Evolutionary conservation across 805 yeast species (phyloP).

Genomic region (Schwanniomyces polymorphus): DNA sequence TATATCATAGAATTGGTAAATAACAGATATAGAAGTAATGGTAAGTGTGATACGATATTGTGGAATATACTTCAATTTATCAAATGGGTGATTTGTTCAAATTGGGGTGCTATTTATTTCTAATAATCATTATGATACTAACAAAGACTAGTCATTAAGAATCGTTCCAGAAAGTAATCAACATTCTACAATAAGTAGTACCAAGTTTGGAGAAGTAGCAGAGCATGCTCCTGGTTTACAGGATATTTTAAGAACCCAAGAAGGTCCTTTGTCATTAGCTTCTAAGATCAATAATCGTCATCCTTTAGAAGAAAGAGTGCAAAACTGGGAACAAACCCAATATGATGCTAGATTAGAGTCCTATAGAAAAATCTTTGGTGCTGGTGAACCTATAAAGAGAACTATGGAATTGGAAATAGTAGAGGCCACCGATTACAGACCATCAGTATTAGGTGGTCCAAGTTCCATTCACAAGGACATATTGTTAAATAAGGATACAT

Average conservation of each 20-base stretch:
- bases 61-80: background rate
- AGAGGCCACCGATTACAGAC: slow-evolving; percentile 66
- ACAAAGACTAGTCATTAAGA: slow-evolving; percentile 41
- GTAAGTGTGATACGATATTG: background rate
- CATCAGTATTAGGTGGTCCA: slow-evolving; percentile 59
- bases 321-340: slow-evolving; percentile 80
- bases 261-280: slow-evolving; percentile 61
- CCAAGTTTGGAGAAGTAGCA: slow-evolving; percentile 54
- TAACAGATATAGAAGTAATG: background rate
- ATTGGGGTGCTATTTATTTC: background rate
- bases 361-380: slow-evolving; percentile 82
- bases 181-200: slow-evolving; percentile 49
- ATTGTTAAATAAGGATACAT: slow-evolving; percentile 70
- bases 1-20: background rate
- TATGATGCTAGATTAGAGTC: slow-evolving; percentile 69
- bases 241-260: slow-evolving; percentile 64
- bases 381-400: slow-evolving; percentile 91
- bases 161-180: slow-evolving; percentile 54
- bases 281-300: slow-evolving; percentile 75
- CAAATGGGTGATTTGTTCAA: background rate
- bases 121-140: background rate
- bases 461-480: slow-evolving; percentile 72
- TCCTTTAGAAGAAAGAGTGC: slow-evolving; percentile 77
- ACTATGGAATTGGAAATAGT: slow-evolving; percentile 82
- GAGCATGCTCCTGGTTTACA: slow-evolving; percentile 69